Evolutionary conservation across 2,329 filamentous ascomycete genomes (phyloP).

Genomic region (Fusarium sp.): DNA sequence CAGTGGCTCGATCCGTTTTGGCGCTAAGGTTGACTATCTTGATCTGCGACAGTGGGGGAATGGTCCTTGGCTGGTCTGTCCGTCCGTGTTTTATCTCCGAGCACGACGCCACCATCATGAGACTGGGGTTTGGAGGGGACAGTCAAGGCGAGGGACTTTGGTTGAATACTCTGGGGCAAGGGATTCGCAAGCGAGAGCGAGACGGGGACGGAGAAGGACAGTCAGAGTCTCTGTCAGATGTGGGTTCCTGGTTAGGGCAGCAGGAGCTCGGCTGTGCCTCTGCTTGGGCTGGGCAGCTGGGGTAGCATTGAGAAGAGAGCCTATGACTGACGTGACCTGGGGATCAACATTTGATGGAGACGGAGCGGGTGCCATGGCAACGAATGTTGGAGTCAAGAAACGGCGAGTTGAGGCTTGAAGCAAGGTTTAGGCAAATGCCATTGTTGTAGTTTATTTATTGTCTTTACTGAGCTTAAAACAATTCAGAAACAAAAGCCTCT

Average conservation of each 20-base stretch:
- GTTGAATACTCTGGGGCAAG: background rate
- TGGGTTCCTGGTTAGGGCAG: background rate
- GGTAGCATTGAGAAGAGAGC: background rate
- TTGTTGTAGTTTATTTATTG: background rate
- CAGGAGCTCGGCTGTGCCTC: background rate
- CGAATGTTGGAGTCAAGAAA: background rate
- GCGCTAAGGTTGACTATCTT: conserved; percentile 12
- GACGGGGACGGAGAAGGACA: background rate
- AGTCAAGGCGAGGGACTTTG: background rate
- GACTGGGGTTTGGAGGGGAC: background rate
- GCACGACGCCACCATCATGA: conserved; percentile 21
- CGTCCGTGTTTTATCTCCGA: conserved; percentile 18
- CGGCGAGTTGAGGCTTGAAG: background rate
- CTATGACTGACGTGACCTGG: background rate
- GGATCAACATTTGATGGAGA: conserved; percentile 17
- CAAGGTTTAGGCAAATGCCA: background rate
- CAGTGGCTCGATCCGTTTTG: conserved; percentile 23
- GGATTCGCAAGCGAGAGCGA: background rate
- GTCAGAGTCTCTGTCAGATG: background rate
- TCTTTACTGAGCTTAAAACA: too few species aligned
- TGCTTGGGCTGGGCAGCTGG: background rate
- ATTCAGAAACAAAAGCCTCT: background rate
- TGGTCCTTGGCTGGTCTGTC: background rate
- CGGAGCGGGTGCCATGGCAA: conserved; percentile 31
- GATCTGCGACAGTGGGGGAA: conserved; percentile 27